Evolutionary conservation across 805 yeast genomes (phyloP).

Genomic region (Maudiozyma barnettii): DNA sequence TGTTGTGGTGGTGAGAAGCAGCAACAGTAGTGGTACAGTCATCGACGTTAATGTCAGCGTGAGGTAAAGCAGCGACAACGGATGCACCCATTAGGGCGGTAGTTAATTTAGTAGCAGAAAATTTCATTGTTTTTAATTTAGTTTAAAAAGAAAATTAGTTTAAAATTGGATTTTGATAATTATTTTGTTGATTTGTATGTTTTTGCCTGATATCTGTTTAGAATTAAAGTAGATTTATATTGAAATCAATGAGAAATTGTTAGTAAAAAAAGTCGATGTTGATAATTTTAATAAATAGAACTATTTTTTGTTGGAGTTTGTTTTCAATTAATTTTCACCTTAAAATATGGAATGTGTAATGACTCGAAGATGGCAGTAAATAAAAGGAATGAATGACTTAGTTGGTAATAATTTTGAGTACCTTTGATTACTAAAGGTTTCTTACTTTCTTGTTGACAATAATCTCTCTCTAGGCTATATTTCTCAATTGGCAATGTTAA

Average conservation of each 20-base stretch:
- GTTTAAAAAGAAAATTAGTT: too few relatives aligned
- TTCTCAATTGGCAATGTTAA: too few relatives aligned
- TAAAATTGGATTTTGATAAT: neutral
- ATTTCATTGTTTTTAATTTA: conserved; percentile 22
- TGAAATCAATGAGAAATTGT: neutral
- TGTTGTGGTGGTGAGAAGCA: conserved; percentile 40
- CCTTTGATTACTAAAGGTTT: neutral
- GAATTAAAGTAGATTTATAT: too few relatives aligned
- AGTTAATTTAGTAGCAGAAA: conserved; percentile 26
- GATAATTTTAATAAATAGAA: neutral
- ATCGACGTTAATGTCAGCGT: conserved; percentile 29
- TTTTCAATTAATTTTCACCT: neutral
- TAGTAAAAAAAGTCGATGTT: neutral
- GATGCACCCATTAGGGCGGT: conserved; percentile 22
- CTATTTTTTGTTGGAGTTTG: neutral
- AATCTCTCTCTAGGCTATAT: too few relatives aligned
- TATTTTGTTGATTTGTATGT: neutral
- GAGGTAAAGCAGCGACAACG: conserved; percentile 28
- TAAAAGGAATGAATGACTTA: neutral
- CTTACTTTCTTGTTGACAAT: too few relatives aligned
- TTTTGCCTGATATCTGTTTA: too few relatives aligned
- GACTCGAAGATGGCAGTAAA: neutral
- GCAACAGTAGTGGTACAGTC: conserved; percentile 25
- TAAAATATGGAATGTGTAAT: neutral
- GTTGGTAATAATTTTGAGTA: neutral